Conservation (phyloP, 169 alveolate genomes). For the Plasmodium inui region DNA sequence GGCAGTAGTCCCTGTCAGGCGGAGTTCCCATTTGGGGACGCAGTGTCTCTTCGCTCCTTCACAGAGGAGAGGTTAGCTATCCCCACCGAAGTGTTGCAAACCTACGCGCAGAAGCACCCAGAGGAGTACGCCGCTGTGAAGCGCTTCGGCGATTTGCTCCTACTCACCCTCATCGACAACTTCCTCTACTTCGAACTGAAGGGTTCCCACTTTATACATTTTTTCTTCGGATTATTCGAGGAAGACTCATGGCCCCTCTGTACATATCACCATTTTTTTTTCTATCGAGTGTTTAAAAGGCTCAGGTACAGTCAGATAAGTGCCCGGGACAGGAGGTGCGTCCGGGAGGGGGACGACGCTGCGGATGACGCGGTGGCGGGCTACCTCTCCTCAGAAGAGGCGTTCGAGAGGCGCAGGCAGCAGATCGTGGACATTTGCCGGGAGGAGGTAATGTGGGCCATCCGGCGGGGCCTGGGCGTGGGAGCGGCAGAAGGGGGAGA, state of each 20-base stretch:
- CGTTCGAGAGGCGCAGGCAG: slow-evolving; percentile 29
- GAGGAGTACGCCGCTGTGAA: slow-evolving; percentile 2
- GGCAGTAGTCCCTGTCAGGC: background rate
- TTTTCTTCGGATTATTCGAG: slow-evolving; percentile 29
- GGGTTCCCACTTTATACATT: slow-evolving; percentile 36
- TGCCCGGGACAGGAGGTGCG: slow-evolving; percentile 16
- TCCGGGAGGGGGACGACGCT: background rate
- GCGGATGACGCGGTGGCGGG: background rate
- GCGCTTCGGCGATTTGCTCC: slow-evolving; percentile 17
- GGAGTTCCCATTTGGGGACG: background rate
- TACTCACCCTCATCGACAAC: slow-evolving; percentile 39
- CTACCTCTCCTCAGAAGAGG: slow-evolving; percentile 32
- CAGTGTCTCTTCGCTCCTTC: background rate
- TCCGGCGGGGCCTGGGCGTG: background rate
- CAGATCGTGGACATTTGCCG: slow-evolving; percentile 11
- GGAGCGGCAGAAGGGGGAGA: background rate
- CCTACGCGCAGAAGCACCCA: slow-evolving; percentile 4
- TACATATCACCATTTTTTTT: slow-evolving; percentile 51
- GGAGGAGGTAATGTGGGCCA: background rate
- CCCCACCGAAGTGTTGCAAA: background rate
- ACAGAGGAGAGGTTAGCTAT: background rate
- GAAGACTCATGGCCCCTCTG: slow-evolving; percentile 17
- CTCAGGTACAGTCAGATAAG: slow-evolving; percentile 29
- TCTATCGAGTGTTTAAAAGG: slow-evolving; percentile 18
- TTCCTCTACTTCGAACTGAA: slow-evolving; percentile 46